phyloP scores from a whole-genome alignment of 441 rosid genomes.

The Adansonia madagascariensis region DNA sequence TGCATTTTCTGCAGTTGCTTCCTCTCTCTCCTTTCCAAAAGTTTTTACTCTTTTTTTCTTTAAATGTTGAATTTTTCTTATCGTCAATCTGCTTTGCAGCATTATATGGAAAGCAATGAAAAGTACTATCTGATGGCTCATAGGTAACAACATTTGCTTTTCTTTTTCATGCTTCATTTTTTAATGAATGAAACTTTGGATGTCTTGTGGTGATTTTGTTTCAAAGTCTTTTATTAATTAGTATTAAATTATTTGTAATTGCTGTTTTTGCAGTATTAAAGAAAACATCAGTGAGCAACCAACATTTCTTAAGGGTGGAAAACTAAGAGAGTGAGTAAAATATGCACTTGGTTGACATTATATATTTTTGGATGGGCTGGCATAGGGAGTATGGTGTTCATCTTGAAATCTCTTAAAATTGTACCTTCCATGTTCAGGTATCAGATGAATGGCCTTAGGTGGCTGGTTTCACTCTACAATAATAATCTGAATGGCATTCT shows the following conservation, averaged over 20 bases:
- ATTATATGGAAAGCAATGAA: conserved; percentile 94
- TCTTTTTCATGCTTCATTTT: conserved; percentile 22
- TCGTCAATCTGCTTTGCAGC: conserved; percentile 55
- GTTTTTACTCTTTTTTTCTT: neutral
- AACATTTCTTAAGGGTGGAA: conserved; percentile 70
- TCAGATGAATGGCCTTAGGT: conserved; percentile 93
- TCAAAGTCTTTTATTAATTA: neutral
- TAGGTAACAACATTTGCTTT: conserved; percentile 51
- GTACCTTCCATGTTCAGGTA: conserved; percentile 59
- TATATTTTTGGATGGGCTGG: conserved; percentile 12
- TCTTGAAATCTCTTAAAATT: conserved; percentile 28
- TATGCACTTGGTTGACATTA: conserved; percentile 16
- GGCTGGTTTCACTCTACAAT: conserved; percentile 91
- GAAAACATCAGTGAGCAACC: conserved; percentile 90
- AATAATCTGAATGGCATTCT: conserved; percentile 93
- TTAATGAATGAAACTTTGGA: conserved; percentile 2
- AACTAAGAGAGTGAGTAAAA: conserved; percentile 84
- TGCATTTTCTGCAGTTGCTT: conserved; percentile 28
- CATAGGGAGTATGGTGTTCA: neutral
- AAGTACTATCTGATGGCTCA: conserved; percentile 98
- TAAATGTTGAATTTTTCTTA: conserved; percentile 8
- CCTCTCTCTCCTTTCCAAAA: conserved; percentile 25
- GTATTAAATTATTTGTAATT: conserved; percentile 20
- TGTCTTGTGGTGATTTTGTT: conserved; percentile 6
- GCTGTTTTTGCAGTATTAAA: conserved; percentile 67